Base-by-base conservation (phyloP, 441 rosid species). In the Arabidopsis lyrata region DNA sequence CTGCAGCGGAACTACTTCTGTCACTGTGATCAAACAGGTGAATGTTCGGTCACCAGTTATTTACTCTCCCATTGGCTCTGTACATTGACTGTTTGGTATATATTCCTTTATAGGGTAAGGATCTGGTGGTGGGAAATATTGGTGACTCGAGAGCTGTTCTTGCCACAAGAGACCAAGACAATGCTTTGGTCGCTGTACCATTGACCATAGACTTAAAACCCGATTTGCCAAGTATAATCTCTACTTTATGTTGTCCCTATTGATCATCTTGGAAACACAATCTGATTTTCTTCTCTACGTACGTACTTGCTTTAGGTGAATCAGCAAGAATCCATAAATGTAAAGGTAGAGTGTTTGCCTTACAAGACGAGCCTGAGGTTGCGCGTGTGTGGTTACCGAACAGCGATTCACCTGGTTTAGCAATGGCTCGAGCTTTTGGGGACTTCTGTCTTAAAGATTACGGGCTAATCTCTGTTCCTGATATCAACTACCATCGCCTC, bases 311-410 rank as follows among this genome's bases (percentile, higher is more conserved):
- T 27, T 24, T 20, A 89, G 94, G 83, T 78, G 94, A 89, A 81
- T 86, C 94, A 62, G 91, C 91, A 4, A 83, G 94, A 67, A 89
- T 89, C 63, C 86, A 83, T 75, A 78, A 84, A 70, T 89, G 87
- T 68, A 89, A 84, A 80, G 94, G 94, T n/a, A 83, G 94, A 83
- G 94, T 89, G 70, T 89, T 89, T 75, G 88, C 94, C 24, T 79
- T 89, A 74, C 94, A 86, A 71, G 94, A 89, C 62, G 94, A 89
- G 79, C 94, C 94, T 5, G 94, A 89, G 79, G 91, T 89, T 68
- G 90, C 91, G n/a, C 94, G 91, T 75, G 91, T 87, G 54, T 89
- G 94, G 94, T 75, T 89, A 80, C 94, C 91, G 15, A 84, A 87
- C 77, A 86, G 81, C 35, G 86, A 89, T 62, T 85, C 94, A 39